Evolutionary conservation across 1,139 yeast species (phyloP).

Genomic region (Magnusiomyces sp.): DNA sequence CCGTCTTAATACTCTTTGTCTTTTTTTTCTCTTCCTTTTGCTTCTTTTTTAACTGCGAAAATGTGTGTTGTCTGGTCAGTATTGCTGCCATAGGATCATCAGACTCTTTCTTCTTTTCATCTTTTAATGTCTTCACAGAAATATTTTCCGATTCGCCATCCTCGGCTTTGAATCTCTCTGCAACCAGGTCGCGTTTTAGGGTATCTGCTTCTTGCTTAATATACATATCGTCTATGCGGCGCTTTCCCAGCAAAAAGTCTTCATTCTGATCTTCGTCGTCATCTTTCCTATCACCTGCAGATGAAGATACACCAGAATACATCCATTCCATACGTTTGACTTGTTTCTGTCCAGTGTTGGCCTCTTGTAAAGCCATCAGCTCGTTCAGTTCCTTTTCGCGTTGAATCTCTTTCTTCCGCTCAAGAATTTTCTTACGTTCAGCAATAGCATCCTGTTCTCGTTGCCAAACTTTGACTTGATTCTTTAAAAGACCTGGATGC

Average conservation of each 20-base stretch:
- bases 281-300: constrained; percentile 16
- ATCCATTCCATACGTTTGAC: constrained; percentile 69
- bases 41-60: background rate
- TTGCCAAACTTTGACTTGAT: constrained; percentile 80
- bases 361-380: constrained; percentile 45
- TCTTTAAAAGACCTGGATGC: constrained; percentile 84
- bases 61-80: constrained; percentile 33
- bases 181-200: constrained; percentile 16
- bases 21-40: background rate
- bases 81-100: constrained; percentile 54
- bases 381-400: constrained; percentile 59
- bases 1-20: background rate
- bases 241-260: constrained; percentile 44
- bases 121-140: constrained; percentile 17
- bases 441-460: constrained; percentile 69
- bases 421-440: constrained; percentile 59
- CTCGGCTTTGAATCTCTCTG: constrained; percentile 16
- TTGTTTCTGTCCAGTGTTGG: constrained; percentile 39
- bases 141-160: constrained; percentile 17
- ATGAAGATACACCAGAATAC: constrained; percentile 48
- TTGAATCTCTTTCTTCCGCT: constrained; percentile 55
- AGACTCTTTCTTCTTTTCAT: constrained; percentile 24
- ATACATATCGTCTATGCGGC: constrained; percentile 34
- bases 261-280: constrained; percentile 32
- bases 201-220: constrained; percentile 16